These are phyloP conservation scores for Skeletonema menzelii DNA, from an alignment of 108 stramenopile genomes.

Conservation along the genomic window DNA sequence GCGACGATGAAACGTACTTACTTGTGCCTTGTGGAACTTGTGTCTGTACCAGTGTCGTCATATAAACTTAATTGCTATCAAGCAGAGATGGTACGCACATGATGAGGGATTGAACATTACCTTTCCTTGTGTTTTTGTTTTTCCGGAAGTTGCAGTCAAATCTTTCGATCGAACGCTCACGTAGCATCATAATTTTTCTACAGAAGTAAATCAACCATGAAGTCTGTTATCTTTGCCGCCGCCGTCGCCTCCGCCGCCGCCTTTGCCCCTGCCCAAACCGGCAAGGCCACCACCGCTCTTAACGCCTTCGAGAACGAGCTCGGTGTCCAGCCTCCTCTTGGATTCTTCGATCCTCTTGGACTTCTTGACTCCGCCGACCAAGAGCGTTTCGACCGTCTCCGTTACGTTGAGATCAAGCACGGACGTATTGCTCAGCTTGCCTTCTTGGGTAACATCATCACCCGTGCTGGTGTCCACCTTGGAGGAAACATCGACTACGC, in stretches of 20 bases:
- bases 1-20: too few relatives aligned
- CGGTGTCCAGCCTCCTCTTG: conserved; percentile 82
- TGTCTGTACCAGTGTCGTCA: background rate
- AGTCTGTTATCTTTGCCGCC: conserved; percentile 8
- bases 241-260: conserved; percentile 28
- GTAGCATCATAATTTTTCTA: background rate
- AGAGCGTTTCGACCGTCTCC: conserved; percentile 62
- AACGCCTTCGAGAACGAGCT: conserved; percentile 75
- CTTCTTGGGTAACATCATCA: conserved; percentile 61
- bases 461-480: conserved; percentile 37
- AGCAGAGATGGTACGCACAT: background rate
- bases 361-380: conserved; percentile 60
- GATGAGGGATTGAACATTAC: background rate
- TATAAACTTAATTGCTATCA: background rate
- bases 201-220: background rate
- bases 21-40: background rate
- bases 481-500: conserved; percentile 58
- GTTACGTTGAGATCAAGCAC: conserved; percentile 77
- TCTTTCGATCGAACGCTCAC: background rate
- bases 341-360: conserved; percentile 87
- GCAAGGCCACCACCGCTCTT: conserved; percentile 31
- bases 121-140: background rate
- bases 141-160: background rate
- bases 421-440: conserved; percentile 83
- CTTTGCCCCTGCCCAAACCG: conserved; percentile 26